A percentile compares a stretch with the other conserved stretches of the same genome.
Conservation (phyloP, 306 rosid species). For the Oxytropis ochrocephala region DNA sequence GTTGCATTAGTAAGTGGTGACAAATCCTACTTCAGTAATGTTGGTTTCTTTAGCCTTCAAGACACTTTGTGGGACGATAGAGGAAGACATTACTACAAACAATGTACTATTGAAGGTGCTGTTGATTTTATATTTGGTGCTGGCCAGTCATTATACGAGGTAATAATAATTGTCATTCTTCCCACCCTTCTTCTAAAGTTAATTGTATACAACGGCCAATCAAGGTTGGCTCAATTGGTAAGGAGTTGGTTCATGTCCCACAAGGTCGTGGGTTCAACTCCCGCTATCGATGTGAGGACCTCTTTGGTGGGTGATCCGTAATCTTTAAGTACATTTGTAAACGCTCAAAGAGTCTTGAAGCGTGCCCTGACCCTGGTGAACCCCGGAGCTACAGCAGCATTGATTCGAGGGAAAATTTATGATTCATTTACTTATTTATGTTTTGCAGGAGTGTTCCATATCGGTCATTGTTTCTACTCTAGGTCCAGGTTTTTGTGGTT, state of each 20-base stretch:
- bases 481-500: conserved; percentile 31
- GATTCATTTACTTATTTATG: background rate
- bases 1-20: conserved; percentile 65
- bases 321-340: too few species aligned
- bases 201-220: too few species aligned
- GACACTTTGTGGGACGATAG: conserved; percentile 79
- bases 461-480: conserved; percentile 37
- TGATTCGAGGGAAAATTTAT: too few species aligned
- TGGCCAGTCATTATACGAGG: conserved; percentile 73
- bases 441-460: conserved; percentile 47
- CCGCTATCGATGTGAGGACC: too few species aligned
- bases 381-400: too few species aligned
- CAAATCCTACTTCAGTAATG: conserved; percentile 32
- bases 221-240: too few species aligned
- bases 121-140: conserved; percentile 77
- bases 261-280: too few species aligned
- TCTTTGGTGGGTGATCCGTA: too few species aligned
- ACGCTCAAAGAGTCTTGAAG: too few species aligned
- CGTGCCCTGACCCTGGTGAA: too few species aligned
- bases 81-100: conserved; percentile 64
- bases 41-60: conserved; percentile 70
- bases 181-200: background rate
- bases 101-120: conserved; percentile 73
- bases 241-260: too few species aligned
- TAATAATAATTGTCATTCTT: background rate